A percentile compares a stretch with the other conserved stretches of the same genome.
Conservation (phyloP, 352 stramenopile species). For the Aphanomyces astaci region DNA sequence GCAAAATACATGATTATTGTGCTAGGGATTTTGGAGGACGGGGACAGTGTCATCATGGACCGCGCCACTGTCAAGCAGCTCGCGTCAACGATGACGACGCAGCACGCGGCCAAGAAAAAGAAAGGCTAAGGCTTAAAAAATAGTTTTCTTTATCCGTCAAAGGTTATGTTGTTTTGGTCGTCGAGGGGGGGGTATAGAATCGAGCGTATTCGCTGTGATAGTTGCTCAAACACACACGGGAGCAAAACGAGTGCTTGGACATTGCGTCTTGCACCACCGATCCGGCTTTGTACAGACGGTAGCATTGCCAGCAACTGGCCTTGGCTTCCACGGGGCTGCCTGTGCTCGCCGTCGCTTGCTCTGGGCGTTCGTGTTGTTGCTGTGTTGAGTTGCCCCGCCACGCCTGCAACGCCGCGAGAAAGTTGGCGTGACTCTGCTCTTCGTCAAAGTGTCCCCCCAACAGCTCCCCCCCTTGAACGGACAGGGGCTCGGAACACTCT, state of each 20-base stretch:
- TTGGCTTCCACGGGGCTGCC: constrained; percentile 26
- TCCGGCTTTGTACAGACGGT: constrained; percentile 41
- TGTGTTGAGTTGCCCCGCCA: constrained; percentile 36
- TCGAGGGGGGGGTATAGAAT: no score
- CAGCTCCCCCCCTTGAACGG: constrained; percentile 34
- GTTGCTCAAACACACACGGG: constrained; percentile 28
- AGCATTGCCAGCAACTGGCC: constrained; percentile 78
- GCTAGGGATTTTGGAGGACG: constrained; percentile 30
- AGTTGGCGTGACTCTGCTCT: constrained; percentile 56
- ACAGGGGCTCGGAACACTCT: neutral
- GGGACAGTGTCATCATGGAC: constrained; percentile 69
- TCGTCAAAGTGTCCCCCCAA: constrained; percentile 59
- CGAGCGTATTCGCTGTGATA: constrained; percentile 51
- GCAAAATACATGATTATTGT: no score
- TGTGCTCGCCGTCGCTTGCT: constrained; percentile 37
- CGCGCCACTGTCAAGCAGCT: constrained; percentile 69
- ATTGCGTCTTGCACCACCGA: constrained; percentile 35
- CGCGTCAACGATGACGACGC: constrained; percentile 58
- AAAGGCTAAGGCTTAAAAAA: neutral
- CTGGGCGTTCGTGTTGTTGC: constrained; percentile 26
- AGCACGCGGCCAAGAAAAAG: constrained; percentile 48
- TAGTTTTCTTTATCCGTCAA: no score
- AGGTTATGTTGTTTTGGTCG: no score
- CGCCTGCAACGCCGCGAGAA: constrained; percentile 45
- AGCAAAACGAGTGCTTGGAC: constrained; percentile 52